Conservation (phyloP, 2,329 filamentous ascomycete genomes). For the Arachnomyces sp. region DNA sequence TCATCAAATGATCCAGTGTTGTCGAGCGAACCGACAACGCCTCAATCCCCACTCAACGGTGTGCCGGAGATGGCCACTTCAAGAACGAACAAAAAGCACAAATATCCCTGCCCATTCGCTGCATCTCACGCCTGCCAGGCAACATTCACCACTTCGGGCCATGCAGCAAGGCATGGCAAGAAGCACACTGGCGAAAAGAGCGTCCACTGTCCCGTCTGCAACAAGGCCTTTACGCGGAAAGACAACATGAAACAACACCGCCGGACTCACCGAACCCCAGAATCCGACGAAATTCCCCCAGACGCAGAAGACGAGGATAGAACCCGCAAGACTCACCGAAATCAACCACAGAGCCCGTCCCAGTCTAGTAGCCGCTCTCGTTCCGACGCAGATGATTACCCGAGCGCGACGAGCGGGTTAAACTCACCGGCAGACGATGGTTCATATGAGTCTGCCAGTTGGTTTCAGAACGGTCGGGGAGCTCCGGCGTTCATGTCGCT, state of each 20-base stretch:
- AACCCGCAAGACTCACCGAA: background rate
- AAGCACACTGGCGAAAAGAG: conserved; percentile 64
- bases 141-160: conserved; percentile 60
- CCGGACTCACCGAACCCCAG: conserved; percentile 45
- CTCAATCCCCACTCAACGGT: conserved; percentile 18
- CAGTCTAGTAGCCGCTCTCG: background rate
- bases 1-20: too few relatives aligned
- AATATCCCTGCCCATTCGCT: conserved; percentile 58
- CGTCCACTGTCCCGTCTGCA: conserved; percentile 59
- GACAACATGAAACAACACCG: conserved; percentile 66
- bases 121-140: conserved; percentile 52
- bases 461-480: conserved; percentile 4
- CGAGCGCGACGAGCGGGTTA: background rate
- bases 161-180: conserved; percentile 60
- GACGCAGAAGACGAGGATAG: conserved; percentile 1
- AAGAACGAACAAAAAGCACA: conserved; percentile 47
- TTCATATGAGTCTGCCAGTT: conserved; percentile 3
- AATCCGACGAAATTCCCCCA: conserved; percentile 25
- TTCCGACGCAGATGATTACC: conserved; percentile 4
- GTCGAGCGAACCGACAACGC: conserved; percentile 19
- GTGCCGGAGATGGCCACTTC: conserved; percentile 17
- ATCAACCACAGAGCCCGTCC: background rate
- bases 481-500: conserved; percentile 1
- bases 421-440: conserved; percentile 3
- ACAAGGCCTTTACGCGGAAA: conserved; percentile 61